Percentiles rank a stretch among this genome's conserved stretches.
phyloP scores from a whole-genome alignment of 257 asterid species.

The Petunia axillaris region DNA sequence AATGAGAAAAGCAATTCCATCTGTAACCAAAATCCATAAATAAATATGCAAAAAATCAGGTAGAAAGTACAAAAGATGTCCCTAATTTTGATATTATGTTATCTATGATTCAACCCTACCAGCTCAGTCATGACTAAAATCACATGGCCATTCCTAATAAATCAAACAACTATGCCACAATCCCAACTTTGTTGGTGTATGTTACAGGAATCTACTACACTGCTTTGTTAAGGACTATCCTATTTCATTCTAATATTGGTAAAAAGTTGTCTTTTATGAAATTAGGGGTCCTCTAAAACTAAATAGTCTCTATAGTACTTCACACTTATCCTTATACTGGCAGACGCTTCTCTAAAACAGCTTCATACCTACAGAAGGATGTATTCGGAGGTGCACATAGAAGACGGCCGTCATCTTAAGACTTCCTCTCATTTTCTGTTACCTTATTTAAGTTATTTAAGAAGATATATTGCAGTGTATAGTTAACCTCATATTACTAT shows the following conservation, averaged over 20 bases:
- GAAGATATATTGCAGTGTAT: neutral
- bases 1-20: constrained; percentile 60
- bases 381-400: constrained; percentile 5
- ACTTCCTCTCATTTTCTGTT: neutral
- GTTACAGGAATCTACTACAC: neutral
- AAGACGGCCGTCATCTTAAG: constrained; percentile 9
- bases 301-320: neutral
- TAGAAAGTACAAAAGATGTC: constrained; percentile 8
- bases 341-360: constrained; percentile 1
- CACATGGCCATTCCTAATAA: neutral
- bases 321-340: neutral
- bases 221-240: neutral
- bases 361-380: neutral
- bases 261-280: neutral
- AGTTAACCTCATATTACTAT: neutral
- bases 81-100: neutral
- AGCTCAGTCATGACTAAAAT: constrained; percentile 11
- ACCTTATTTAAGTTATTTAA: neutral
- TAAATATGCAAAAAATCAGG: constrained; percentile 27
- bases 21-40: constrained; percentile 44
- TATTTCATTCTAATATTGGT: constrained; percentile 19
- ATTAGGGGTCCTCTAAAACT: constrained; percentile 21
- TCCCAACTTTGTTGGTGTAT: neutral
- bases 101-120: constrained; percentile 3
- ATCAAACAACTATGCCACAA: neutral